These are phyloP conservation scores for Withania somnifera DNA, from an alignment of 305 asterid genomes.

Conservation along the genomic window DNA sequence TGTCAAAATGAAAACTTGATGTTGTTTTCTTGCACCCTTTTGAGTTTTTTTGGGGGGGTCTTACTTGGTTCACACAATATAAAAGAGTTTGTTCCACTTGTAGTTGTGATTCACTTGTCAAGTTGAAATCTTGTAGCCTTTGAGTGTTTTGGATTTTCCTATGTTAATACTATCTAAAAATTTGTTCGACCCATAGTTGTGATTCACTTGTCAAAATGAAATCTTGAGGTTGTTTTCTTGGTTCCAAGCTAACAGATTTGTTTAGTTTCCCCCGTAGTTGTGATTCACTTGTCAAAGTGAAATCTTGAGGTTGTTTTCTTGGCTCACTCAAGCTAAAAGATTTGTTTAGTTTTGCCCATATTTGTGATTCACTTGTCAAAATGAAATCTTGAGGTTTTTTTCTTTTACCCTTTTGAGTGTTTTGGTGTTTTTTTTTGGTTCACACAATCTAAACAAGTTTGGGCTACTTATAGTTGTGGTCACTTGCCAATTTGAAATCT, in stretches of 20 bases:
- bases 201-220: constrained; percentile 17
- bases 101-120: too few relatives aligned
- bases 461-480: background rate
- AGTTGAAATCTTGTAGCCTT: too few relatives aligned
- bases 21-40: constrained; percentile 16
- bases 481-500: constrained; percentile 23
- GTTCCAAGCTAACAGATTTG: background rate
- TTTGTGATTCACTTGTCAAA: constrained; percentile 11
- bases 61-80: too few relatives aligned
- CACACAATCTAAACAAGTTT: background rate
- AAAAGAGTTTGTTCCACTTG: background rate
- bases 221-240: constrained; percentile 13
- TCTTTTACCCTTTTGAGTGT: background rate
- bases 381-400: background rate
- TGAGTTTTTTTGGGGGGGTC: background rate
- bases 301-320: constrained; percentile 15
- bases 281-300: constrained; percentile 22
- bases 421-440: background rate
- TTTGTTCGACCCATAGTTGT: too few relatives aligned
- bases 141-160: too few relatives aligned
- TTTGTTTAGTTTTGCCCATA: background rate
- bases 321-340: background rate
- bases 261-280: background rate
- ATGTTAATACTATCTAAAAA: too few relatives aligned
- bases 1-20: constrained; percentile 23